Evolutionary conservation across 2,329 filamentous ascomycete genomes (phyloP).

Genomic region (Akanthomyces muscarius): DNA sequence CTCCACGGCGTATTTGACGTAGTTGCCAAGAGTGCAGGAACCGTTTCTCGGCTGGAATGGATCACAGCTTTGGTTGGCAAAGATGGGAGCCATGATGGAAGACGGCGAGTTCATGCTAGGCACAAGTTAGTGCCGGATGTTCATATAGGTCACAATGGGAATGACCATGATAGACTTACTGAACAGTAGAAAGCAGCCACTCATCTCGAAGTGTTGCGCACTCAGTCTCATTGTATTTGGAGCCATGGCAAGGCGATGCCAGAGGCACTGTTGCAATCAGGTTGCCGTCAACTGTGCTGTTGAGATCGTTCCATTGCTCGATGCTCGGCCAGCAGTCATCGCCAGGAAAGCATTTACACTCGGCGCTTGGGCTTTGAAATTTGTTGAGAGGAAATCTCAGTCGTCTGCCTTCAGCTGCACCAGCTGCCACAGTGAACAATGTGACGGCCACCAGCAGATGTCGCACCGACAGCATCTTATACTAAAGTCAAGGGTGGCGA

Average conservation of each 20-base stretch:
- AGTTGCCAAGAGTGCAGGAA: conserved; percentile 40
- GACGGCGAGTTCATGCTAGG: conserved; percentile 17
- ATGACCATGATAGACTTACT: conserved; percentile 23
- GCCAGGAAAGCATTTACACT: conserved; percentile 18
- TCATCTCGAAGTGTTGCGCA: conserved; percentile 35
- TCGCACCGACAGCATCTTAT: not conserved
- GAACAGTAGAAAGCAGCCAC: conserved; percentile 30
- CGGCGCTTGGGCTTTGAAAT: too few relatives aligned
- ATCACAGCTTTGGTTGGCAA: conserved; percentile 29
- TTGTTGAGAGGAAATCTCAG: too few relatives aligned
- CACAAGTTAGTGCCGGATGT: too few relatives aligned
- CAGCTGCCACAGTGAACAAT: not conserved
- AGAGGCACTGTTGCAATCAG: conserved; percentile 50
- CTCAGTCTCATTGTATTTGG: conserved; percentile 37
- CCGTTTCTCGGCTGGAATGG: conserved; percentile 32
- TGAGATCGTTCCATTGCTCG: not conserved
- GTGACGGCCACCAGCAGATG: not conserved
- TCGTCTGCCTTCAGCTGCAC: not conserved
- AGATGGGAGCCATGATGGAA: conserved; percentile 32
- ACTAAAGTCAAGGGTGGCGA: too few relatives aligned
- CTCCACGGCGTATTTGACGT: conserved; percentile 35
- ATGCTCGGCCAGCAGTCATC: not conserved
- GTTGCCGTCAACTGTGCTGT: conserved; percentile 28
- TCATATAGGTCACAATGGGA: too few relatives aligned
- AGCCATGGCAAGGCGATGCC: conserved; percentile 45